A percentile compares a stretch with the other conserved stretches of the same genome.
These are phyloP conservation scores for Globisporangium irregulare DNA, from an alignment of 352 stramenopile genomes.

Conservation along the genomic window DNA sequence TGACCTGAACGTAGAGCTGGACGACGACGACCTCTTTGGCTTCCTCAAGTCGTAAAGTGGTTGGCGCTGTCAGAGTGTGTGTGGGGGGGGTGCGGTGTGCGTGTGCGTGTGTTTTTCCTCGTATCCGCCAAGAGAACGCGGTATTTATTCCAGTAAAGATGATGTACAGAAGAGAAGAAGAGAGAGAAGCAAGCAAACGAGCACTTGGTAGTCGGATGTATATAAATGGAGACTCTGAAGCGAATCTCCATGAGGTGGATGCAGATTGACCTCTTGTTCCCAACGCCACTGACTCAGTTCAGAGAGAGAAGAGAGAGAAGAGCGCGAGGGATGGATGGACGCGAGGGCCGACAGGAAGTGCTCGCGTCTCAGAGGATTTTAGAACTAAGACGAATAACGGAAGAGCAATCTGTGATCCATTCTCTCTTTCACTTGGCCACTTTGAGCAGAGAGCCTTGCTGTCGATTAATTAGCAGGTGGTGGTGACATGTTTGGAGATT, in stretches of 20 bases:
- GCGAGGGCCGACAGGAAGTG: constrained; percentile 8
- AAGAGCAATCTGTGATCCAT: neutral
- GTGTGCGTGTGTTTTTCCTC: constrained; percentile 12
- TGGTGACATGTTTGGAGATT: neutral
- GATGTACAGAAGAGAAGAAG: constrained; percentile 14
- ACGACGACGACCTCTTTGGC: constrained; percentile 84
- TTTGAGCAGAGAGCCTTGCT: neutral
- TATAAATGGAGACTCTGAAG: constrained; percentile 6
- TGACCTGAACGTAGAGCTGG: constrained; percentile 77
- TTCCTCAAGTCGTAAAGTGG: constrained; percentile 76
- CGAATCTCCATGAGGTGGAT: neutral
- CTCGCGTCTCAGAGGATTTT: neutral
- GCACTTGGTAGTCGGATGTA: constrained; percentile 2
- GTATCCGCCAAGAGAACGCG: constrained; percentile 12
- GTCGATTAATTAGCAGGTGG: neutral
- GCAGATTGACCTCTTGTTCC: neutral
- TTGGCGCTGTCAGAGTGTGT: constrained; percentile 20
- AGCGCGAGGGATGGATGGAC: neutral
- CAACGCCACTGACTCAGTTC: neutral
- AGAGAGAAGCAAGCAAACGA: constrained; percentile 5
- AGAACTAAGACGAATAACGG: constrained; percentile 3
- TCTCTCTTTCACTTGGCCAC: neutral
- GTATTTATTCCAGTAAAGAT: constrained; percentile 16
- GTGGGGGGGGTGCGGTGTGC: constrained; percentile 12
- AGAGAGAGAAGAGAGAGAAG: neutral